Evolutionary conservation across 768 basidiomycete genomes (phyloP), one percentile per base, ranked within the genome.

Genomic region (Termitomyces eurrhizus): DNA sequence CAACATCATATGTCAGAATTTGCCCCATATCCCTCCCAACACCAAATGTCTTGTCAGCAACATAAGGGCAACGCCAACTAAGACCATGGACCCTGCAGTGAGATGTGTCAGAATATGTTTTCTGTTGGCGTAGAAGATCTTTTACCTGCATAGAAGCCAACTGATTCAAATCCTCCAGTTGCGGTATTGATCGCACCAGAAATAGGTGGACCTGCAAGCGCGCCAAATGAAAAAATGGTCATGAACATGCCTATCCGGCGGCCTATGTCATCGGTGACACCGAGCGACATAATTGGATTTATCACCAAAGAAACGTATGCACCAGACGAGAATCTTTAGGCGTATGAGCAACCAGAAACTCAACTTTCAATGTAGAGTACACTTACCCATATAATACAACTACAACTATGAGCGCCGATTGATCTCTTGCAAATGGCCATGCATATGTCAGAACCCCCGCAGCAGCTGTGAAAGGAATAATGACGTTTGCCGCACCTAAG

Each of bases 141-240:
- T 52, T 12, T 18, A 67, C 68, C 68, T 57, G 68, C 68, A 64
- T 66, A 69, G 33, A 66, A 67, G 24, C 86, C 86, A 9, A 85
- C 83, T 2, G 66, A 75, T 44, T 77, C 73, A 65, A 83, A 92
- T 0, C 78, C 77, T 2, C 79, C 80, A 1, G 85, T 82, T 0
- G 79, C 75, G 0, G 68, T 69, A 56, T 80, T 78, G 64, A 92
- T 88, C 0, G 85, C 85, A 0, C 90, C 90, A 8, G 88, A 88
- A 61, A 90, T 87, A 0, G 90, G 90, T 3, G 88, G 87, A 0
- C 90, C 90, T 0, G 78, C 79, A 3, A 91, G 74, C 0, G 86
- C 86, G 8, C 87, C 88, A 18, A 90, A 42, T 0, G 89, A 79
- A 26, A 83, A 59, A 53, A 88, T 77, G 35, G 80, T 86, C 70